Evolutionary conservation across 495 filamentous ascomycete genomes (phyloP), one percentile per base, ranked within the genome.

Genomic region (Pyronema omphalodes): DNA sequence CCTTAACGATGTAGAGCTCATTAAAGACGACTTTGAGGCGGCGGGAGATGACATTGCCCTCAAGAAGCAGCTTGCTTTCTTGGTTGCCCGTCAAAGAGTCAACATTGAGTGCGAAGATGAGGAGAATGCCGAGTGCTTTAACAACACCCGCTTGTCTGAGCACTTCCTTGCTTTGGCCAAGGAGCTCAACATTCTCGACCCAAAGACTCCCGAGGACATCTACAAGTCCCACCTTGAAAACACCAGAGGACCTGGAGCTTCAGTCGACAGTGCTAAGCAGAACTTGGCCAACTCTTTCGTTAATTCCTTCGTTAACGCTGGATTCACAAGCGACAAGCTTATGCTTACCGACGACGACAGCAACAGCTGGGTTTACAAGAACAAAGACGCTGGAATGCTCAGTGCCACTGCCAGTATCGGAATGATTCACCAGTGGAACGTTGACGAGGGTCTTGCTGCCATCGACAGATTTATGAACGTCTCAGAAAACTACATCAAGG

Each of bases 151-250:
- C 60, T 74, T 96, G 44, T 80, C 87, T 0, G 85, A 91, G 52
- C 81, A 96, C 68, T 99, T 94, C 74, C 93, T 94, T 68, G 77
- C 81, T 7, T 72, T 99, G 17, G 91, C 79, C 40, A 95, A 95
- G 69, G 91, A 96, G 62, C 76, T 99, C 51, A 96, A 96, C 64
- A 91, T 96, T 44, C 73, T 99, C 37, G 91, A 96, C 45, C 91
- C 91, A 14, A 94, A 94, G 69, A 88, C 86, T 55, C 88, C 89
- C 3, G 91, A 99, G 69, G 91, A 99, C 64, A 99, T 99, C 60
- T 99, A 99, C 75, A 99, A 99, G 74, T 93, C 86, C 55, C 93
- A 99, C 67, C 74, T 99, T 12, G 91, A 99, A 68, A 95, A 83
- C 71, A 91, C 80, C 55, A 78, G 91, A 46, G 88, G 88, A 19